These are phyloP conservation scores for Xylaria venustula DNA, from an alignment of 495 filamentous ascomycete species.

Conservation along the genomic window DNA sequence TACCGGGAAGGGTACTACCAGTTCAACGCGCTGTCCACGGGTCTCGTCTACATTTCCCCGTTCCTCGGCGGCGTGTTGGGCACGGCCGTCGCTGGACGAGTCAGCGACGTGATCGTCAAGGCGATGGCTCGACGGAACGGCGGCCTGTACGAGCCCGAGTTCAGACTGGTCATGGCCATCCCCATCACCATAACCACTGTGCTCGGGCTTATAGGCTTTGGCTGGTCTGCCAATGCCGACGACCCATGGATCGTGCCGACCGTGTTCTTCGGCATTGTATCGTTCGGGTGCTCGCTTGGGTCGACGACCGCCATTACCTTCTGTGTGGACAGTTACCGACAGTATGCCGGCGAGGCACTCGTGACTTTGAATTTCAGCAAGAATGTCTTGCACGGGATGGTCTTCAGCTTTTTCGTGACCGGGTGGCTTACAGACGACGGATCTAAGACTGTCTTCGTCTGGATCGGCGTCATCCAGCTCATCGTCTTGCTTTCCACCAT, in stretches of 20 bases:
- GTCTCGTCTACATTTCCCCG: constrained; percentile 85
- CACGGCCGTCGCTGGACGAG: constrained; percentile 84
- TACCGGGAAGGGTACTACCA: constrained; percentile 71
- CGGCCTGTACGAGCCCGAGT: constrained; percentile 94
- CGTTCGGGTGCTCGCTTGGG: constrained; percentile 89
- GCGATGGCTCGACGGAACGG: constrained; percentile 81
- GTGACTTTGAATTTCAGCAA: constrained; percentile 95
- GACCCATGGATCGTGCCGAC: constrained; percentile 90
- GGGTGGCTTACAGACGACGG: constrained; percentile 77
- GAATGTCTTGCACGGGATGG: constrained; percentile 85
- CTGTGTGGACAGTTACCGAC: constrained; percentile 87
- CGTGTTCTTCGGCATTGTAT: constrained; percentile 86
- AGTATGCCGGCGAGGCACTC: constrained; percentile 92
- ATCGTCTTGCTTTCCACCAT: constrained; percentile 71
- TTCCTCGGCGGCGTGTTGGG: constrained; percentile 88
- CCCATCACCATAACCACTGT: constrained; percentile 77
- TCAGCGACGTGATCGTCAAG: constrained; percentile 80
- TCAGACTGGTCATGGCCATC: constrained; percentile 85
- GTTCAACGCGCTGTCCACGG: constrained; percentile 76
- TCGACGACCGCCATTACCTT: constrained; percentile 96
- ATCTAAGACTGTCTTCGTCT: constrained; percentile 73
- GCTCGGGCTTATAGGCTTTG: constrained; percentile 89
- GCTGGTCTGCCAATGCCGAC: constrained; percentile 76
- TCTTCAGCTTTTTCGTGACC: constrained; percentile 91
- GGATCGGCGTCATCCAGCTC: constrained; percentile 84